A percentile compares a stretch with the other conserved stretches of the same genome.
phyloP scores from a whole-genome alignment of 2,329 filamentous ascomycete species.

The Beauveria brongniartii region DNA sequence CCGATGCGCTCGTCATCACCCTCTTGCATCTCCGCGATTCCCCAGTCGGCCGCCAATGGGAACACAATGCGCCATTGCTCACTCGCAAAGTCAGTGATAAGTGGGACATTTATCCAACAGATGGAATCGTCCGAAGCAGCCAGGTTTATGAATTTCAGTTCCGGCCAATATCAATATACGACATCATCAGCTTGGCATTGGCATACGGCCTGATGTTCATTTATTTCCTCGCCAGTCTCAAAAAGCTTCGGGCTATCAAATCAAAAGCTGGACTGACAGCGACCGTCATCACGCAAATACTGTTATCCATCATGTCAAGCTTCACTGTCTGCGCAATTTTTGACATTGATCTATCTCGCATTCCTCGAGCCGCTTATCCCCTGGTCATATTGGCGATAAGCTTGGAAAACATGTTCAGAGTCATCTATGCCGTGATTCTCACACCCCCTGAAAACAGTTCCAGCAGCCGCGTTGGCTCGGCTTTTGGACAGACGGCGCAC shows the following conservation, averaged over 20 bases:
- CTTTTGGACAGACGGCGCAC: conserved; percentile 65
- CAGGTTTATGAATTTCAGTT: conserved; percentile 74
- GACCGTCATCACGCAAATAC: conserved; percentile 61
- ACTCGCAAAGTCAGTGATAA: conserved; percentile 39
- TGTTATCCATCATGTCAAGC: conserved; percentile 66
- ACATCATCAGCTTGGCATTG: conserved; percentile 54
- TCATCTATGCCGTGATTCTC: conserved; percentile 70
- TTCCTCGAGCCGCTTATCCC: conserved; percentile 67
- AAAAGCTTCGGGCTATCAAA: conserved; percentile 65
- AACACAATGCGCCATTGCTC: conserved; percentile 47
- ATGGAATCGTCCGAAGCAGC: conserved; percentile 45
- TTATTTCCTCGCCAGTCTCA: conserved; percentile 60
- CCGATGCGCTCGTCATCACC: conserved; percentile 72
- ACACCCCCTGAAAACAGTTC: conserved; percentile 62
- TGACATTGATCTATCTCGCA: conserved; percentile 65
- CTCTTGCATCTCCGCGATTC: conserved; percentile 61
- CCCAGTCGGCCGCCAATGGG: conserved; percentile 57
- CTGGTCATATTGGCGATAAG: conserved; percentile 70
- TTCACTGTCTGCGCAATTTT: conserved; percentile 72
- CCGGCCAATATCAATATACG: conserved; percentile 60
- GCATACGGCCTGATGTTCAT: conserved; percentile 56
- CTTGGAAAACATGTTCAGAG: conserved; percentile 68
- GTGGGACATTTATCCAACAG: conserved; percentile 58
- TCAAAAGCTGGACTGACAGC: conserved; percentile 65
- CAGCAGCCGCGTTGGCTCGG: conserved; percentile 61